These are phyloP conservation scores for Schizonepeta tenuifolia DNA, from an alignment of 257 asterid genomes.

Conservation along the genomic window DNA sequence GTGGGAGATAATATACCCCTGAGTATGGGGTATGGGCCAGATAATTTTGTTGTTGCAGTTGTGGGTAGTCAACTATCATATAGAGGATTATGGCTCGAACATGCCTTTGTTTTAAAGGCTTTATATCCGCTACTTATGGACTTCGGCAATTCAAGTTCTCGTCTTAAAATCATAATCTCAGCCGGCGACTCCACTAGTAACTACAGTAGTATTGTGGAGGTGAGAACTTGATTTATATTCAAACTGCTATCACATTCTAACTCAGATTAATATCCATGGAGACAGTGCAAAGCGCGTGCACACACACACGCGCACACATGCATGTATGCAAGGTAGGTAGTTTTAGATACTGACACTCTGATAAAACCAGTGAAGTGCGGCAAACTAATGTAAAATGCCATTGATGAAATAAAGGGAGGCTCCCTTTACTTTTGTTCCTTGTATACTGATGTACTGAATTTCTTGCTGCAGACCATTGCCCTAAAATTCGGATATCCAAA, in stretches of 20 bases:
- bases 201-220: constrained; percentile 79
- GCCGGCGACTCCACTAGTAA: constrained; percentile 62
- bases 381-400: not conserved
- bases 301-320: not conserved
- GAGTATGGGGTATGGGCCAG: constrained; percentile 44
- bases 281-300: not conserved
- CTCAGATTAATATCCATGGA: not conserved
- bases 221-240: constrained; percentile 37
- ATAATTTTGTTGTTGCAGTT: constrained; percentile 63
- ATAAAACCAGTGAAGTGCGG: not conserved
- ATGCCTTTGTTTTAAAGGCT: constrained; percentile 82
- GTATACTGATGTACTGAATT: constrained; percentile 24
- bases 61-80: constrained; percentile 78
- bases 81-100: constrained; percentile 88
- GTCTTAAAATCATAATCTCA: constrained; percentile 64
- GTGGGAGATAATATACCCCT: constrained; percentile 38
- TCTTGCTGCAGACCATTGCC: constrained; percentile 65
- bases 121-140: constrained; percentile 58
- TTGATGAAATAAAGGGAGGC: constrained; percentile 10
- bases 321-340: not conserved
- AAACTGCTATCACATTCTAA: not conserved
- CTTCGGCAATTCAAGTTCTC: constrained; percentile 53
- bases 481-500: constrained; percentile 69
- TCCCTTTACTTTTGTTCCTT: not conserved
- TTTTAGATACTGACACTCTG: not conserved